These are phyloP conservation scores for Pulveroboletus sp. DNA, from an alignment of 768 basidiomycete genomes.

Conservation along the genomic window DNA sequence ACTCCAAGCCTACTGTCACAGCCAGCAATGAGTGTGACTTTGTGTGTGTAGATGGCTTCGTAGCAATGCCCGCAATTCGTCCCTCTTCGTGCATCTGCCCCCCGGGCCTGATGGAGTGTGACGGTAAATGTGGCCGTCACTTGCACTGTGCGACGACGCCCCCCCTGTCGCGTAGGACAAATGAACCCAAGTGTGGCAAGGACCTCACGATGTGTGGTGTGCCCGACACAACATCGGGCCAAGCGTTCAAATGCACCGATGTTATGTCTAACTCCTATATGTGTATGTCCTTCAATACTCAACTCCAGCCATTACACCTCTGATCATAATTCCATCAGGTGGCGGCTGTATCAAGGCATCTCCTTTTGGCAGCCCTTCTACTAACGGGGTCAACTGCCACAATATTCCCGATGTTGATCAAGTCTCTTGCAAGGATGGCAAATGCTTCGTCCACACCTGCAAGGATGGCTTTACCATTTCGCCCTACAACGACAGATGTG, in stretches of 20 bases:
- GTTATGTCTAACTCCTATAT: conserved; percentile 20
- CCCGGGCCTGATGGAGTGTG: conserved; percentile 22
- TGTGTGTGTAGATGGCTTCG: conserved; percentile 26
- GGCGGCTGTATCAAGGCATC: conserved; percentile 32
- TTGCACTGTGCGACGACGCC: conserved; percentile 14
- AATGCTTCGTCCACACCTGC: conserved; percentile 29
- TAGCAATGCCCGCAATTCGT: conserved; percentile 12
- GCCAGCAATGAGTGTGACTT: conserved; percentile 25
- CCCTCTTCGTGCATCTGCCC: conserved; percentile 28
- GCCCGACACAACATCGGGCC: conserved; percentile 7
- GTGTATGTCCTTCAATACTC: conserved; percentile 24
- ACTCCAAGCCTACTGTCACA: conserved; percentile 19
- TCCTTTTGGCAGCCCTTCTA: conserved; percentile 14
- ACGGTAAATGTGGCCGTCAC: conserved; percentile 28
- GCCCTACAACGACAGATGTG: conserved; percentile 11
- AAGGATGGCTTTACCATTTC: conserved; percentile 15
- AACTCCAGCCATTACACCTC: neutral
- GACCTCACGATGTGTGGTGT: conserved; percentile 27
- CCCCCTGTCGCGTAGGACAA: conserved; percentile 17
- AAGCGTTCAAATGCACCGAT: conserved; percentile 31
- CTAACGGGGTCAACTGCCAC: conserved; percentile 30
- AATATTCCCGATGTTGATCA: conserved; percentile 25
- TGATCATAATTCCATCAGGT: conserved; percentile 16
- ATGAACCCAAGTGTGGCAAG: conserved; percentile 17
- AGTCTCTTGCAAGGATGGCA: conserved; percentile 25